phyloP scores from a whole-genome alignment of 371 early-diverging fungal species.

The Circinella umbellata region DNA sequence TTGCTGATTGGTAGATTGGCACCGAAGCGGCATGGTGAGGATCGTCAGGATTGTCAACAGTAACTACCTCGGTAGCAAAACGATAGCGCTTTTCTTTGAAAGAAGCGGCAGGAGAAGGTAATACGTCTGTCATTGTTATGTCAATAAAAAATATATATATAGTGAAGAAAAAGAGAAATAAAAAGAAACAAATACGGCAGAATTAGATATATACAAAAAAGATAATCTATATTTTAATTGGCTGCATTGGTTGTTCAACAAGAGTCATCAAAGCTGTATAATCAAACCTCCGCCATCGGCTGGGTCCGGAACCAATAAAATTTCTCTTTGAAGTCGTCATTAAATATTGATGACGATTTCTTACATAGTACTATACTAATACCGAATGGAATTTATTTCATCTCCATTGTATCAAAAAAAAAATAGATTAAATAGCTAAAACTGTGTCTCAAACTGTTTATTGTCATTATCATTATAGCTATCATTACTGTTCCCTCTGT shows the following conservation, averaged over 20 bases:
- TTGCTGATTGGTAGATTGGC: conserved; percentile 97
- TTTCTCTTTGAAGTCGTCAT: no score
- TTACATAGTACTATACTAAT: no score
- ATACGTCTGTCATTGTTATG: conserved; percentile 3
- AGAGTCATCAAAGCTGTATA: background rate
- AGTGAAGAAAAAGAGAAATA: background rate
- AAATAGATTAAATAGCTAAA: no score
- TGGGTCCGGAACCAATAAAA: background rate
- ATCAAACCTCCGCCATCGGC: background rate
- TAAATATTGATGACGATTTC: no score
- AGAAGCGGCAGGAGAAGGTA: conserved; percentile 44
- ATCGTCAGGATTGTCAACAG: conserved; percentile 81
- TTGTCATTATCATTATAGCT: no score
- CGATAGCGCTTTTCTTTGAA: conserved; percentile 63
- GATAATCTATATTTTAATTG: background rate
- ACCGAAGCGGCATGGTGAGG: conserved; percentile 90
- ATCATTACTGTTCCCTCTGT: no score
- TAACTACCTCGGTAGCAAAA: conserved; percentile 89
- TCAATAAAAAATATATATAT: background rate
- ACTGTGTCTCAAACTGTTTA: no score
- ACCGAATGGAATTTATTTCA: no score
- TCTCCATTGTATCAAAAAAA: no score
- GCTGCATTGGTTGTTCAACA: background rate
- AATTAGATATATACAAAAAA: background rate
- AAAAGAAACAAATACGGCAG: background rate